These are phyloP conservation scores for Mentha longifolia DNA, from an alignment of 257 asterid genomes.

Conservation along the genomic window DNA sequence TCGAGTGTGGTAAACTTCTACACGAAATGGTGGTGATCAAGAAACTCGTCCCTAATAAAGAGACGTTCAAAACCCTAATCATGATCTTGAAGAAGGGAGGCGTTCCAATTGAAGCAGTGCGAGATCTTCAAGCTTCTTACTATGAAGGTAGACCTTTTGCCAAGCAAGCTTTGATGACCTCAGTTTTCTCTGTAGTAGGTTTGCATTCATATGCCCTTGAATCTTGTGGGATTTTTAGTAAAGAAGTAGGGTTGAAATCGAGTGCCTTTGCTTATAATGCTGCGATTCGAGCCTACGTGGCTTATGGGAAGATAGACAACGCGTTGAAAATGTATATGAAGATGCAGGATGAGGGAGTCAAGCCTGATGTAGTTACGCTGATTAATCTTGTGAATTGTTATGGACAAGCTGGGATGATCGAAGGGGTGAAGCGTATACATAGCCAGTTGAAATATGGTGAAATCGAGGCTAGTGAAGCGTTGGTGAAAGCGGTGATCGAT, in stretches of 20 bases:
- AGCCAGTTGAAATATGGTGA: conserved; percentile 65
- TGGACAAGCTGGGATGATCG: conserved; percentile 85
- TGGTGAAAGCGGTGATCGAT: conserved; percentile 67
- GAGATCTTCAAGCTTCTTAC: conserved; percentile 65
- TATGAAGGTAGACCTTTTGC: conserved; percentile 68
- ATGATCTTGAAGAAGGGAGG: conserved; percentile 78
- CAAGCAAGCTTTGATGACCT: conserved; percentile 72
- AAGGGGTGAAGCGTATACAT: conserved; percentile 81
- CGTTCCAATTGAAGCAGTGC: conserved; percentile 60
- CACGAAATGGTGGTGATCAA: conserved; percentile 68
- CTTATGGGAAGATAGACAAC: conserved; percentile 64
- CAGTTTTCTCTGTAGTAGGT: conserved; percentile 68
- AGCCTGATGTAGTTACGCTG: conserved; percentile 78
- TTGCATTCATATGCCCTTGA: conserved; percentile 75
- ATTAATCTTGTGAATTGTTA: conserved; percentile 77
- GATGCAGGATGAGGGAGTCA: conserved; percentile 82
- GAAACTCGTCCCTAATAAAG: conserved; percentile 63
- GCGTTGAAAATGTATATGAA: conserved; percentile 82
- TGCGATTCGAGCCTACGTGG: conserved; percentile 67
- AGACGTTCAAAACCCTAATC: conserved; percentile 74
- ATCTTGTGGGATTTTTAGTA: conserved; percentile 58
- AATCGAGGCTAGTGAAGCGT: conserved; percentile 59
- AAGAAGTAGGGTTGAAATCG: conserved; percentile 42
- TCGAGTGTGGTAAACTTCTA: conserved; percentile 75
- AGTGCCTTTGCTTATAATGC: conserved; percentile 75